phyloP scores from a whole-genome alignment of 2,329 filamentous ascomycete genomes.

The Botrytis sinoallii region DNA sequence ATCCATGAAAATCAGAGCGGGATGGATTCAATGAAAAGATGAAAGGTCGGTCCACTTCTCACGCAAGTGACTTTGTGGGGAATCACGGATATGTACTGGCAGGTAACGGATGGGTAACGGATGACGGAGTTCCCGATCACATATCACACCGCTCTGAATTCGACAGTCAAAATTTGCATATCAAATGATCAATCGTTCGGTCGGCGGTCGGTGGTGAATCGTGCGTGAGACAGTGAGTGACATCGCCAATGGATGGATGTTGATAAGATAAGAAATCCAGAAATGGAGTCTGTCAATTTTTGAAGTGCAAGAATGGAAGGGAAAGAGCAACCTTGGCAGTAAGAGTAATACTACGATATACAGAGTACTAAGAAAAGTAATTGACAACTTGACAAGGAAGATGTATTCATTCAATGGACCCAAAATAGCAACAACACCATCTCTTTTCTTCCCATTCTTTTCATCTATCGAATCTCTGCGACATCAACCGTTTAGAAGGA shows the following conservation, averaged over 20 bases:
- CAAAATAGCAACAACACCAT: background rate
- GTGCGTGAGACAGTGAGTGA: too few relatives aligned
- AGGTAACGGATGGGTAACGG: background rate
- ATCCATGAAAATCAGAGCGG: background rate
- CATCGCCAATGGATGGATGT: background rate
- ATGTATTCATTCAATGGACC: background rate
- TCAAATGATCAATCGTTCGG: background rate
- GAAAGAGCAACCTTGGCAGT: background rate
- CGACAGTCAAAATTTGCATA: background rate
- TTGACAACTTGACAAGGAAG: background rate
- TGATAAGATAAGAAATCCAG: background rate
- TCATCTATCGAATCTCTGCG: background rate
- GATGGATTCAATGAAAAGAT: background rate
- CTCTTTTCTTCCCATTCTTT: too few relatives aligned
- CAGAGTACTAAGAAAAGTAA: too few relatives aligned
- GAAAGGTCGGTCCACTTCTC: background rate
- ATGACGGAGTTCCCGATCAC: background rate
- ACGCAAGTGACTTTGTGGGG: conserved; percentile 5
- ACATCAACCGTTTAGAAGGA: conserved; percentile 1
- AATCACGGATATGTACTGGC: background rate
- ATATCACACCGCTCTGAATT: background rate
- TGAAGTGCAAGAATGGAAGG: background rate
- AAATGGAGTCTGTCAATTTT: background rate
- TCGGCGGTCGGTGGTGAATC: background rate
- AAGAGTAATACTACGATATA: background rate